Evolutionary conservation across 331 rosid genomes (phyloP).

Genomic region (Malus hybrid): DNA sequence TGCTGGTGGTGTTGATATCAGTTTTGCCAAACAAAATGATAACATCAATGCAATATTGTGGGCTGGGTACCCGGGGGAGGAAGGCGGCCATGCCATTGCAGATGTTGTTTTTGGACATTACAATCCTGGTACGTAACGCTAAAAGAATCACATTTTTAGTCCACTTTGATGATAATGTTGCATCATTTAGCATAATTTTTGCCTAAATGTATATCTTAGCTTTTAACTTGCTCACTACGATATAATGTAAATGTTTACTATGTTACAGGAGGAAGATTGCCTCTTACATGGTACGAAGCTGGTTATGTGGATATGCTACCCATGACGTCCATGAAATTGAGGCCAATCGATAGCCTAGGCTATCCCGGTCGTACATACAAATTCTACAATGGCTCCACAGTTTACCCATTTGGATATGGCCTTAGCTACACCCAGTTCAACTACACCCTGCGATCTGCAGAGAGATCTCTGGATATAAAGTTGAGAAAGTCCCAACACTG

Average conservation of each 20-base stretch:
- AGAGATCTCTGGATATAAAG: neutral
- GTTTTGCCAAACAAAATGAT: neutral
- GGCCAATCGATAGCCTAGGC: slow-evolving; percentile 20
- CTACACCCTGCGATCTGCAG: neutral
- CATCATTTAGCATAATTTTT: neutral
- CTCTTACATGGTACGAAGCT: slow-evolving; percentile 21
- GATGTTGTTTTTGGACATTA: slow-evolving; percentile 17
- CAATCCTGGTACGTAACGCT: slow-evolving; percentile 9
- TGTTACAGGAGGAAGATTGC: slow-evolving; percentile 26
- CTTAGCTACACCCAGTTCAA: slow-evolving; percentile 28
- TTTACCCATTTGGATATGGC: slow-evolving; percentile 29
- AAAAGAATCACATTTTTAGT: neutral
- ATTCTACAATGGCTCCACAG: slow-evolving; percentile 25
- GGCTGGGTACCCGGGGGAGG: slow-evolving; percentile 3
- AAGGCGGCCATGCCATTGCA: neutral
- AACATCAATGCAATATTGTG: slow-evolving; percentile 14
- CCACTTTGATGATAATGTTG: neutral
- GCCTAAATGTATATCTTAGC: neutral
- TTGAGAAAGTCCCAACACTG: neutral
- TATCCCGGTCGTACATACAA: slow-evolving; percentile 34
- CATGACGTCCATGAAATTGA: slow-evolving; percentile 21
- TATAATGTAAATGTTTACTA: neutral
- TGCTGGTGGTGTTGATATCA: slow-evolving; percentile 13
- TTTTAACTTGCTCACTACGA: neutral
- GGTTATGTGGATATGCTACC: slow-evolving; percentile 19